A percentile compares a stretch with the other conserved stretches of the same genome.
Evolutionary conservation across 306 rosid genomes (phyloP).

Genomic region (Canavalia gladiata): DNA sequence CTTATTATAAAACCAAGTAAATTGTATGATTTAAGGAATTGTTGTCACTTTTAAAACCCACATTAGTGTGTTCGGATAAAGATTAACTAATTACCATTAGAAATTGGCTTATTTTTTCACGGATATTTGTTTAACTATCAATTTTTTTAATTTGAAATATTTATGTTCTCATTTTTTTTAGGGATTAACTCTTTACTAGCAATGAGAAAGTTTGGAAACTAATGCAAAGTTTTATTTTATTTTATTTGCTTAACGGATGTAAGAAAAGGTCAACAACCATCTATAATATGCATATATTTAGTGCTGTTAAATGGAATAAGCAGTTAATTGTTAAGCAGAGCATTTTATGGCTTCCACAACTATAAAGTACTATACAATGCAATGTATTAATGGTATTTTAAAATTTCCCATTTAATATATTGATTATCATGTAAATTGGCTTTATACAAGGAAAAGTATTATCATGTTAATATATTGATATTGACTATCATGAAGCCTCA

Average conservation of each 20-base stretch:
- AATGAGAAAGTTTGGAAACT: constrained; percentile 39
- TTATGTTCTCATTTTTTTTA: constrained; percentile 23
- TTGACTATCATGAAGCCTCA: neutral
- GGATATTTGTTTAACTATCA: neutral
- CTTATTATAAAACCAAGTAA: too few relatives aligned
- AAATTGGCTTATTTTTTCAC: neutral
- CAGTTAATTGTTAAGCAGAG: too few relatives aligned
- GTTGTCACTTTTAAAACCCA: constrained; percentile 4
- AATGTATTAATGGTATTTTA: neutral
- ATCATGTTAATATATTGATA: neutral
- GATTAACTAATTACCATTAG: neutral
- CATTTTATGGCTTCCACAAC: neutral
- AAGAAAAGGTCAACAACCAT: constrained; percentile 53
- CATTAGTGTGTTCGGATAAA: neutral
- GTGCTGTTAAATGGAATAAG: neutral
- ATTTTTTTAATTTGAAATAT: neutral
- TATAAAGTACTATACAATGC: neutral
- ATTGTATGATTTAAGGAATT: neutral
- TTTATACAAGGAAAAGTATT: neutral
- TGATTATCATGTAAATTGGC: neutral
- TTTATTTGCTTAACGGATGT: constrained; percentile 50
- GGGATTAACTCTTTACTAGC: neutral
- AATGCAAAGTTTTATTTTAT: neutral
- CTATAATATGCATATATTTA: constrained; percentile 59
- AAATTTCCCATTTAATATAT: neutral